Conservation (phyloP, 441 rosid genomes). For the Melastoma candidum region DNA sequence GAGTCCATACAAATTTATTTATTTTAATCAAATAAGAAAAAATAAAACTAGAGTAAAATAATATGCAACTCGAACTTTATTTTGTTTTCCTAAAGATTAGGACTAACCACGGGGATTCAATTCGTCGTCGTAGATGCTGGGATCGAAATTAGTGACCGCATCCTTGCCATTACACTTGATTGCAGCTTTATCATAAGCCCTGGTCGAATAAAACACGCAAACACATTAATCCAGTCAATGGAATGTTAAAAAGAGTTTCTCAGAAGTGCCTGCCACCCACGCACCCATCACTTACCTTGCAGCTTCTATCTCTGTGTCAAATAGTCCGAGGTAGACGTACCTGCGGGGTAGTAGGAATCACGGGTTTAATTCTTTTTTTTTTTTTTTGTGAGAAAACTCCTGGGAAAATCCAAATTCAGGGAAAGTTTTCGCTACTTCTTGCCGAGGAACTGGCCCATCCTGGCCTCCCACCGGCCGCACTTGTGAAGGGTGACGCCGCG, state of each 20-base stretch:
- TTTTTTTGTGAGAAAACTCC: too few relatives aligned
- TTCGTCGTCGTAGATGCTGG: conserved; percentile 76
- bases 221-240: neutral
- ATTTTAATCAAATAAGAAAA: neutral
- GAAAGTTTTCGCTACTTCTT: conserved; percentile 48
- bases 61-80: too few relatives aligned
- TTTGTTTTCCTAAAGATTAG: neutral
- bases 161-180: conserved; percentile 94
- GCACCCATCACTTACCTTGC: conserved; percentile 44
- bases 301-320: conserved; percentile 95
- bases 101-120: conserved; percentile 40
- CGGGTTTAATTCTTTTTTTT: too few relatives aligned
- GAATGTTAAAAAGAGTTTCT: neutral
- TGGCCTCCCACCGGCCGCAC: conserved; percentile 99
- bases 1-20: neutral
- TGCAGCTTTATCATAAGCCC: conserved; percentile 98
- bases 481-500: conserved; percentile 98
- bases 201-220: conserved; percentile 7
- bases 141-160: conserved; percentile 93
- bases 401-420: neutral
- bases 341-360: conserved; percentile 25
- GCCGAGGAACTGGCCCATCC: conserved; percentile 99
- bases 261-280: neutral
- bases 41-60: neutral
- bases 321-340: conserved; percentile 91